A percentile compares a stretch with the other conserved stretches of the same genome.
Evolutionary conservation across 2,329 filamentous ascomycete species (phyloP).

Genomic region (Talaromyces sp.): DNA sequence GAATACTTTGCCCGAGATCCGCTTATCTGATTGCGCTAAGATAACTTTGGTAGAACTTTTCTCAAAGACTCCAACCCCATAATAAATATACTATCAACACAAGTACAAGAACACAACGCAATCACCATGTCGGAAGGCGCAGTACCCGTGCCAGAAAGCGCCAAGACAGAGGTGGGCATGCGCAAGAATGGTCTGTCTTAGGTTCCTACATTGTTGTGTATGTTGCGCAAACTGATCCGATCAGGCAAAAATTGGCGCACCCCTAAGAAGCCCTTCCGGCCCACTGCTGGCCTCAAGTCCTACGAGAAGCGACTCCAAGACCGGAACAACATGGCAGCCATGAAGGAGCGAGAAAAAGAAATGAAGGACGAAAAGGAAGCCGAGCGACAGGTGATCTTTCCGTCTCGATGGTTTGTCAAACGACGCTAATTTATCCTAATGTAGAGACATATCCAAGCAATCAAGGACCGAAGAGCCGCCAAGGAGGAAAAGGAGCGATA

Average conservation of each 20-base stretch:
- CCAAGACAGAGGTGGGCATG: slow-evolving; percentile 56
- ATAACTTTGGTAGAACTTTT: slow-evolving; percentile 26
- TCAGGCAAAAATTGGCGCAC: slow-evolving; percentile 93
- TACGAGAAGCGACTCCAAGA: slow-evolving; percentile 73
- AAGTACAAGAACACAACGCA: background rate
- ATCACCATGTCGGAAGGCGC: slow-evolving; percentile 45
- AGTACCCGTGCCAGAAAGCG: slow-evolving; percentile 12
- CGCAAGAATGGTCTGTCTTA: slow-evolving; percentile 69
- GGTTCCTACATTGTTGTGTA: background rate
- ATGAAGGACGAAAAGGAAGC: slow-evolving; percentile 94
- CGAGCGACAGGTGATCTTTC: slow-evolving; percentile 64
- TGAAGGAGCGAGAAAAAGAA: slow-evolving; percentile 91
- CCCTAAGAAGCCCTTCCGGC: slow-evolving; percentile 79
- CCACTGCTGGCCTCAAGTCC: slow-evolving; percentile 69
- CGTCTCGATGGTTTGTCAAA: background rate
- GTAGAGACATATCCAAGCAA: slow-evolving; percentile 69
- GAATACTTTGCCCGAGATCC: slow-evolving; percentile 33
- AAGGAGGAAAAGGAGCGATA: slow-evolving; percentile 94
- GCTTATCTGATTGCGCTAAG: slow-evolving; percentile 45
- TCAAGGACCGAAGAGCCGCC: slow-evolving; percentile 78
- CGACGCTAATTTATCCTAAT: background rate
- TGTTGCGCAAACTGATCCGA: background rate
- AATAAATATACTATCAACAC: no score
- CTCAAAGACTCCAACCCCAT: no score
- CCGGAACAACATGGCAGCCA: slow-evolving; percentile 65